phyloP scores from a whole-genome alignment of 352 stramenopile species.

The Phytophthora palmivora region DNA sequence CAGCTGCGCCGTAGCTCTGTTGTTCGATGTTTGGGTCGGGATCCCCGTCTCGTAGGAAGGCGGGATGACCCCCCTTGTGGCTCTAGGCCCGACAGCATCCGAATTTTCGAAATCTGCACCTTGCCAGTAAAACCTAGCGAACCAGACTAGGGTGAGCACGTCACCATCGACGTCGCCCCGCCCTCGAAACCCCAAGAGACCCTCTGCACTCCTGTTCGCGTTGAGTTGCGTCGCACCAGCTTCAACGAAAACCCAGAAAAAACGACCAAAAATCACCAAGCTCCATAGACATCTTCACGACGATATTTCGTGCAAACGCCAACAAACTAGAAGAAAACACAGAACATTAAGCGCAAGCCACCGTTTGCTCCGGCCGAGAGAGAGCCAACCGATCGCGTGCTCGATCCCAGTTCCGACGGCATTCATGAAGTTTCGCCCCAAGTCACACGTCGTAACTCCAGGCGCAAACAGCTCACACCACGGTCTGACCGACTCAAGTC shows the following conservation, averaged over 20 bases:
- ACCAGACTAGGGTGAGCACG: slow-evolving; percentile 19
- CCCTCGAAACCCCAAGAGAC: slow-evolving; percentile 13
- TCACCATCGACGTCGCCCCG: slow-evolving; percentile 21
- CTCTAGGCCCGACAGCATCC: not conserved
- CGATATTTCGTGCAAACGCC: slow-evolving; percentile 25
- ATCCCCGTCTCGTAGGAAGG: slow-evolving; percentile 20
- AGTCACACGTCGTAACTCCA: slow-evolving; percentile 32
- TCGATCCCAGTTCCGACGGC: slow-evolving; percentile 31
- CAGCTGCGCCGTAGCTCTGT: slow-evolving; percentile 17
- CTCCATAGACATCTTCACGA: slow-evolving; percentile 11
- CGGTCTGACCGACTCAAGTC: slow-evolving; percentile 17
- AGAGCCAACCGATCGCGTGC: slow-evolving; percentile 25
- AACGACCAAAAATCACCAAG: slow-evolving; percentile 26
- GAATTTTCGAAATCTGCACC: slow-evolving; percentile 12
- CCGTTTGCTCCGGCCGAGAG: slow-evolving; percentile 21
- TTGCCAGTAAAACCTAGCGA: slow-evolving; percentile 4
- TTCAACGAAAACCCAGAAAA: slow-evolving; percentile 28
- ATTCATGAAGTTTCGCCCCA: slow-evolving; percentile 47
- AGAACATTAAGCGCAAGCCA: slow-evolving; percentile 40
- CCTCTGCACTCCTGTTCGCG: slow-evolving; percentile 8
- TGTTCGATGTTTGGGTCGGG: slow-evolving; percentile 18
- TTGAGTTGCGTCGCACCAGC: slow-evolving; percentile 12
- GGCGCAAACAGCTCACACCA: slow-evolving; percentile 9
- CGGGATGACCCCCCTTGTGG: slow-evolving; percentile 3
- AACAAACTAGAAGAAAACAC: slow-evolving; percentile 34